Evolutionary conservation across 129 eudicot genomes (phyloP), one percentile per base, ranked within the genome.

Genomic region (Flaveria sonorensis): DNA sequence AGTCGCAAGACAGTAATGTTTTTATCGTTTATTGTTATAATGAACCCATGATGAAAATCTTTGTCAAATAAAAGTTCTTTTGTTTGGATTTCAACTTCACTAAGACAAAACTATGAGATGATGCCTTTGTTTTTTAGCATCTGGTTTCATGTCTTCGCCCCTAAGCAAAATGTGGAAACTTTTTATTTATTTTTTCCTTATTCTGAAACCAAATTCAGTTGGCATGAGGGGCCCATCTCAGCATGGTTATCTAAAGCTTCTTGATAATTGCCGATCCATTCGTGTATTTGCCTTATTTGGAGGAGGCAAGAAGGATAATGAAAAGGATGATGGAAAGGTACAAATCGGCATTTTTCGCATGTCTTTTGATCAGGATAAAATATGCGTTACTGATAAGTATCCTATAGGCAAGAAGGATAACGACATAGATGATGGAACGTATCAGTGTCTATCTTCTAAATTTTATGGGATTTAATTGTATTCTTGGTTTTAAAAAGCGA

Each of bases 251-350:
- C 72, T 20, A 26, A 83, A 80, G 77, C 71, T 77, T 26, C 63
- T 62, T 70, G 65, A 67, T 75, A 77, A 71, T 55, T 75, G 70
- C 39, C 85, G 86, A 84, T 85, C 91, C 47, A 81, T 92, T 81
- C 80, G 79, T 56, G 85, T 92, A 57, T 78, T 60, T 28, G 90
- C 83, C 63, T 64, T 92, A 50, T 92, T 92, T 73, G 97, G 97
- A 48, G 97, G 97, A 55, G 96, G 97, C 70, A 89, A 89, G 80
- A 92, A 92, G 79, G 93, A 92, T 42, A 43, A 69, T 46, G 96
- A 82, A 16, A 89, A 87, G 81, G 96, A 92, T 75, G 93, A 92
- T 50, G 85, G 83, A 73, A 80, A 80, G 83, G 83, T 80, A 40
- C 72, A 77, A n/a, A 52, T 82, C 2, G 88, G 56, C 83, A 87